Evolutionary conservation across 2,329 filamentous ascomycete species (phyloP).

Genomic region (Fonsecaea monophora): DNA sequence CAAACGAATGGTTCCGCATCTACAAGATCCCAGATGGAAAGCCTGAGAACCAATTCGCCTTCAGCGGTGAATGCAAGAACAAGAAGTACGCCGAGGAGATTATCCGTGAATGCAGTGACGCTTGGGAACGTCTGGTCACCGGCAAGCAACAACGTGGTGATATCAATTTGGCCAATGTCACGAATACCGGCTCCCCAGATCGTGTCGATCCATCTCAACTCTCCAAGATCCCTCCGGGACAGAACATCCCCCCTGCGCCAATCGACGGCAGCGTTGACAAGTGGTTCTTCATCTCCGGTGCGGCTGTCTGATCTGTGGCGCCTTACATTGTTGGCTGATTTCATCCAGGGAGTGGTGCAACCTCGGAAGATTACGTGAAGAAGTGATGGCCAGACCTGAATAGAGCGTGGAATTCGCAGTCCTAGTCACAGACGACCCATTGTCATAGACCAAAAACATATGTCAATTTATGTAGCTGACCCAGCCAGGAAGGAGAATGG

Average conservation of each 20-base stretch:
- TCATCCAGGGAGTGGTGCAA: constrained; percentile 36
- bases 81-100: constrained; percentile 98
- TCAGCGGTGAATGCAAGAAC: constrained; percentile 99
- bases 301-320: constrained; percentile 68
- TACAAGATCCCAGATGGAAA: constrained; percentile 99
- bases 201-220: constrained; percentile 73
- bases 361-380: constrained; percentile 38
- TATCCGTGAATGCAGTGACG: constrained; percentile 92
- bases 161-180: constrained; percentile 83
- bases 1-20: constrained; percentile 99
- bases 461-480: constrained; percentile 16
- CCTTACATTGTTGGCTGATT: constrained; percentile 31
- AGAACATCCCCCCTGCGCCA: constrained; percentile 82
- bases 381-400: constrained; percentile 27
- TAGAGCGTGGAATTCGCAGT: neutral
- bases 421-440: neutral
- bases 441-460: constrained; percentile 24
- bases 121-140: constrained; percentile 94
- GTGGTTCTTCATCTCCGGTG: constrained; percentile 99
- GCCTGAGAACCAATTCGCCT: constrained; percentile 99
- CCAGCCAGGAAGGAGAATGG: constrained; percentile 3
- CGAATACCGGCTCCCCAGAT: constrained; percentile 74
- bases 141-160: constrained; percentile 82
- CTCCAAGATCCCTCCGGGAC: constrained; percentile 75
- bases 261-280: constrained; percentile 98